These are phyloP conservation scores for Agrocybe pediades DNA, from an alignment of 768 basidiomycete genomes.

Conservation along the genomic window DNA sequence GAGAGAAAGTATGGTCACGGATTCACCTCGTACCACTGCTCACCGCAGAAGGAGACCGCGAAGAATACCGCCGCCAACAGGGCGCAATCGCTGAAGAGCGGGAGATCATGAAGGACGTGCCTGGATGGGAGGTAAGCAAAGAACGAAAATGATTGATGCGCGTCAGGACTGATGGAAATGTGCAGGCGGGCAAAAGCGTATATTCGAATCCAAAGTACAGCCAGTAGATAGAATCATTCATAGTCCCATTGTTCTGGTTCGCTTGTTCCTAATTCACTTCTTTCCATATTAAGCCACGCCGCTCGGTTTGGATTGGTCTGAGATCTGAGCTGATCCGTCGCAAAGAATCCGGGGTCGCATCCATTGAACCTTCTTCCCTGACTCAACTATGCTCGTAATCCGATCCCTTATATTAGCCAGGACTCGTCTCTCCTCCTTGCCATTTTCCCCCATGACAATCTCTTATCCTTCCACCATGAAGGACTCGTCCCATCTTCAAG, in stretches of 20 bases:
- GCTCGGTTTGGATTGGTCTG: constrained; percentile 16
- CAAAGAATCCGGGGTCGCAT: constrained; percentile 12
- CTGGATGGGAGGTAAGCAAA: constrained; percentile 85
- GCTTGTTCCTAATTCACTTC: constrained; percentile 14
- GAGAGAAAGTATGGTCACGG: constrained; percentile 94
- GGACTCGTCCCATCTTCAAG: constrained; percentile 20
- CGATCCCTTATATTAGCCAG: constrained; percentile 23
- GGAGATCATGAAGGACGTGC: constrained; percentile 94
- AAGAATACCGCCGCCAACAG: constrained; percentile 77
- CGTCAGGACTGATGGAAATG: not conserved
- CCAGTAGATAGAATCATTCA: constrained; percentile 39
- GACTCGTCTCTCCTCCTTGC: constrained; percentile 45
- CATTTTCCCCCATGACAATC: constrained; percentile 20
- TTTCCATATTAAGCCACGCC: constrained; percentile 9
- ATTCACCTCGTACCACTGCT: constrained; percentile 92
- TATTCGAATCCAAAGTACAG: constrained; percentile 81
- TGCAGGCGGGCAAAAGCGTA: constrained; percentile 80
- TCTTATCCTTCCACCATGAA: constrained; percentile 6
- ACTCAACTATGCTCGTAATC: constrained; percentile 1
- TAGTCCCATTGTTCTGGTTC: constrained; percentile 15
- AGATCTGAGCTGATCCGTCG: constrained; percentile 6
- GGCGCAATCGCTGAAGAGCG: constrained; percentile 79
- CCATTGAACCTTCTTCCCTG: not conserved
- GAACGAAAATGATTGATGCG: not conserved
- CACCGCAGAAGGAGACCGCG: constrained; percentile 92